A percentile compares a stretch with the other conserved stretches of the same genome.
Evolutionary conservation across 371 early-diverging fungal species (phyloP).

Genomic region (Zopfochytrium polystomum): DNA sequence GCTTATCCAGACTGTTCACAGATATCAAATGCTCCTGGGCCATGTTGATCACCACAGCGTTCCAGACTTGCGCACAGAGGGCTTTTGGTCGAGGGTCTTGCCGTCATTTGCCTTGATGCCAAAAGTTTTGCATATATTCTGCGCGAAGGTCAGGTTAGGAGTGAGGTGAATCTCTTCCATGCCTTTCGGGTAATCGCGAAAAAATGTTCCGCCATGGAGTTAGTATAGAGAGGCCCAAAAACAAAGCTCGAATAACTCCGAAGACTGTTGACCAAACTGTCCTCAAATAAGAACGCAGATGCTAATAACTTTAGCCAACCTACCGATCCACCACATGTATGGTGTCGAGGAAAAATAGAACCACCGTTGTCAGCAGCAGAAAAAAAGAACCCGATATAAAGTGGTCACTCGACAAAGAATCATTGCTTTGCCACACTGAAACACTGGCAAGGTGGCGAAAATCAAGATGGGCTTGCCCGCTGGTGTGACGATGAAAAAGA

Average conservation of each 20-base stretch:
- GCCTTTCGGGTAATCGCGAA: conserved; percentile 73
- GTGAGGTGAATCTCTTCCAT: neutral
- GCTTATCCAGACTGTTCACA: conserved; percentile 70
- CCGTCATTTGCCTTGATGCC: conserved; percentile 63
- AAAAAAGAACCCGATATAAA: neutral
- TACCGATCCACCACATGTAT: conserved; percentile 81
- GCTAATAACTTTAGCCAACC: neutral
- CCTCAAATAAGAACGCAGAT: too few species aligned
- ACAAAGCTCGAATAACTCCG: conserved; percentile 75
- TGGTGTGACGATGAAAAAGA: conserved; percentile 78
- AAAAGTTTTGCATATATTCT: conserved; percentile 22
- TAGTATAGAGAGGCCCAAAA: conserved; percentile 81
- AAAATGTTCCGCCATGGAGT: conserved; percentile 88
- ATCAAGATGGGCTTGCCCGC: conserved; percentile 71
- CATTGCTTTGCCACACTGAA: conserved; percentile 3
- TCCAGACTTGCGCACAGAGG: conserved; percentile 83
- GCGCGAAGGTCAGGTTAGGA: neutral
- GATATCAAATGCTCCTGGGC: conserved; percentile 81
- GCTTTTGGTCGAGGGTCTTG: conserved; percentile 74
- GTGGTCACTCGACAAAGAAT: conserved; percentile 36
- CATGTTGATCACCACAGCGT: conserved; percentile 83
- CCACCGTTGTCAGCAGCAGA: conserved; percentile 54
- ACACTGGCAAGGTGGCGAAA: conserved; percentile 58
- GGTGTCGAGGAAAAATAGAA: conserved; percentile 86
- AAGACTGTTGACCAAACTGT: conserved; percentile 53